Conservation (phyloP, 2,329 filamentous ascomycete genomes). For the Colletotrichum sp. region DNA sequence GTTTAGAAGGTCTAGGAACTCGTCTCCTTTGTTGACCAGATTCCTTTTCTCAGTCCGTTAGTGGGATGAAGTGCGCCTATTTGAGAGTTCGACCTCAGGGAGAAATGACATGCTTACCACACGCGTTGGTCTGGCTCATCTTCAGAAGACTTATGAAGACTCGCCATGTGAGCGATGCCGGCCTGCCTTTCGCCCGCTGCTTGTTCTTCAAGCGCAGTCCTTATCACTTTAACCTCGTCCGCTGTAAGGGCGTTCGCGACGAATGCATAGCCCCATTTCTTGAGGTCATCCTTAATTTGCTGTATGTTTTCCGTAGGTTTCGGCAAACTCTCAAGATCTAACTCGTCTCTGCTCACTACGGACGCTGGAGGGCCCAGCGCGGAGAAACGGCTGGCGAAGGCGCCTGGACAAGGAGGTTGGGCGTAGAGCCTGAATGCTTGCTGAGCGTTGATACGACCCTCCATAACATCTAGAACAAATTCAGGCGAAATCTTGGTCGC, state of each 20-base stretch:
- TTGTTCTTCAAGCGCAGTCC: not conserved
- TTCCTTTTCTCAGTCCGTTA: not conserved
- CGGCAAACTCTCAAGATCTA: not conserved
- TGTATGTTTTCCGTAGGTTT: not conserved
- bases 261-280: not conserved
- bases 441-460: not conserved
- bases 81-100: not conserved
- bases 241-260: not conserved
- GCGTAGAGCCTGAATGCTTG: not conserved
- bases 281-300: not conserved
- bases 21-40: not conserved
- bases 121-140: not conserved
- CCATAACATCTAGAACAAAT: not conserved
- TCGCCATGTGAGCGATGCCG: not conserved
- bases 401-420: not conserved
- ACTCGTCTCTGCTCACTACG: not conserved
- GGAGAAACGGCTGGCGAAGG: not conserved
- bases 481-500: not conserved
- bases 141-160: not conserved
- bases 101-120: not conserved
- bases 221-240: not conserved
- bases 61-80: not conserved
- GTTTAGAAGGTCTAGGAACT: not conserved
- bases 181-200: not conserved
- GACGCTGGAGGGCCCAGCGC: not conserved